Evolutionary conservation across 495 filamentous ascomycete species (phyloP), one percentile per base, ranked within the genome.

Genomic region (Aspergillus sclerotioniger): DNA sequence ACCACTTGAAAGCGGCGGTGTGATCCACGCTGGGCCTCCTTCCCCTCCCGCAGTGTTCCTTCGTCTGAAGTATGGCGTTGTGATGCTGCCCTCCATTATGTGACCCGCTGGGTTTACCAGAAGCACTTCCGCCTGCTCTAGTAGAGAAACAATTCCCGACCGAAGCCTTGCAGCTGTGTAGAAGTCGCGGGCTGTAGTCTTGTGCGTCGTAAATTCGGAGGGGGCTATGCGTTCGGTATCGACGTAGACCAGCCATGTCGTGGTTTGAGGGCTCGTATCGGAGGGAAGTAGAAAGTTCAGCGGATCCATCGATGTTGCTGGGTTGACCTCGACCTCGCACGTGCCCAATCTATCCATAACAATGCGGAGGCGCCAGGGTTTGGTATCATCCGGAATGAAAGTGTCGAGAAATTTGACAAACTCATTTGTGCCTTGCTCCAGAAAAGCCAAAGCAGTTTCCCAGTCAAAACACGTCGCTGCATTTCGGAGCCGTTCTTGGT

Each of bases 51-150:
- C 15, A 53, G 52, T 31, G 10, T 45, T 25, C 12, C 59, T 72
- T 47, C 87, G 81, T 78, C 81, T 87, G 61, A 97, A 89, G 67
- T 91, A 96, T 1, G 89, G 83, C 12, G 86, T 94, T 2, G 88
- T 90, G 28, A 88, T 82, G 61, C 86, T 91, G 16, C 90, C 90
- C 67, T 98, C 94, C 87, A 95, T 95, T 8, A 96, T 71, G 54
- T 91, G 83, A 2, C 82, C 81, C 20, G 79, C 66, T 1, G 71
- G 70, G 65, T 89, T 91, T 53, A 91, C 76, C 25, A 96, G 65
- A 28, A 97, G 76, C 7, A 94, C 88, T 68, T 96, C 92, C 16
- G 78, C 80, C 43, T 70, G 68, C 33, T 86, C 82, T 0, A 73
- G 64, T 3, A 74, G 75, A 3, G 70, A 75, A 3, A 21, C 59